These are phyloP conservation scores for Macroventuria anomochaeta DNA, from an alignment of 2,329 filamentous ascomycete species.

Conservation along the genomic window DNA sequence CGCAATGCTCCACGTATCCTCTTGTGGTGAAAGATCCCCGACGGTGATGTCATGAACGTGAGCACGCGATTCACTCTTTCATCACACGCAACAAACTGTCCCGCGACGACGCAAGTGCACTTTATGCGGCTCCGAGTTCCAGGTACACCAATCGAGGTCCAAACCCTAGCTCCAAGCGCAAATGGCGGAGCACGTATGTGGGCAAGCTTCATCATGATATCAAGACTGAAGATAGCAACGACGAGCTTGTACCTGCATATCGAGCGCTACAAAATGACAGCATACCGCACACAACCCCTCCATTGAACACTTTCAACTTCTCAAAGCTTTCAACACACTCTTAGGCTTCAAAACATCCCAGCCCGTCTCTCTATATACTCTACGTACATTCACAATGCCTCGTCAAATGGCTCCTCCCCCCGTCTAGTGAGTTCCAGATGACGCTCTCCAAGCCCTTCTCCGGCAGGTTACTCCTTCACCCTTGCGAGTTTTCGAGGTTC, in stretches of 20 bases:
- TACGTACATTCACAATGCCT: constrained; percentile 30
- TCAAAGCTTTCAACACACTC: neutral
- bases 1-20: too few species aligned
- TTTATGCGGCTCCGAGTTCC: neutral
- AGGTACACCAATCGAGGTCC: neutral
- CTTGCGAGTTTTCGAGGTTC: too few species aligned
- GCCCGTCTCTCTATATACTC: too few species aligned
- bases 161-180: neutral
- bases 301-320: too few species aligned
- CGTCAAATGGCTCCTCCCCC: constrained; percentile 70
- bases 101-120: neutral
- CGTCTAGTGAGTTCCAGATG: constrained; percentile 82
- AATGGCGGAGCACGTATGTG: constrained; percentile 8
- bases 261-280: constrained; percentile 14
- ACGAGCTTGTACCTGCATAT: constrained; percentile 16
- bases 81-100: neutral
- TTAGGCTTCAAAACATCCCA: too few species aligned
- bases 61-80: neutral
- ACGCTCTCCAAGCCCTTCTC: constrained; percentile 30
- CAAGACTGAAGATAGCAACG: constrained; percentile 13
- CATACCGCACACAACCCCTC: neutral
- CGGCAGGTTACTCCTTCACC: too few species aligned
- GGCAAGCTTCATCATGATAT: constrained; percentile 20
- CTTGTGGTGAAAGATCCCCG: too few species aligned
- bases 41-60: constrained; percentile 20